Percentiles rank a stretch among this genome's conserved stretches.
phyloP scores from a whole-genome alignment of 257 asterid species.

The Solanum acaule region DNA sequence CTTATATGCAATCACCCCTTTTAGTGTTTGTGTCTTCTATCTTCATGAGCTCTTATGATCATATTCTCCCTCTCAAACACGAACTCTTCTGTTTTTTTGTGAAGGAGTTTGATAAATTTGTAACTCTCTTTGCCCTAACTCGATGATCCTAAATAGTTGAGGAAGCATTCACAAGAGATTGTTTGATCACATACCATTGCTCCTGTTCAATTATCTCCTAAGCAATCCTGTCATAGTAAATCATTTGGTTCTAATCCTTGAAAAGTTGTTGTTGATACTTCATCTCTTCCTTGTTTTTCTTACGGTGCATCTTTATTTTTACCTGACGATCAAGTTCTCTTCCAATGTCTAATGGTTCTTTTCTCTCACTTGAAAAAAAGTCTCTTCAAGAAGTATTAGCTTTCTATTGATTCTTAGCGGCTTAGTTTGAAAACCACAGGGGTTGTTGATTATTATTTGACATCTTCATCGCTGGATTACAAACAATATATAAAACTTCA shows the following conservation, averaged over 20 bases:
- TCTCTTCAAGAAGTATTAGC: constrained; percentile 46
- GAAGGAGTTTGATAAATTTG: no score
- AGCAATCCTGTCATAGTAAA: constrained; percentile 18
- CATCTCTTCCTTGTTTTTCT: no score
- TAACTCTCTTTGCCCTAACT: not conserved
- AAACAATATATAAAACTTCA: no score
- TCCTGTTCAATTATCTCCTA: not conserved
- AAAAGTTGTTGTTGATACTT: constrained; percentile 44
- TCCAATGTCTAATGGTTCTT: not conserved
- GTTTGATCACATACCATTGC: not conserved
- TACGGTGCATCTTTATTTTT: no score
- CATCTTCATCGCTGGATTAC: no score
- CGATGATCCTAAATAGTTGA: not conserved
- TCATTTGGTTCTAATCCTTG: constrained; percentile 27
- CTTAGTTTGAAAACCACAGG: no score
- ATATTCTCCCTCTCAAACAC: not conserved
- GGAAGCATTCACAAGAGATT: not conserved
- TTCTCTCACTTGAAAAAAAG: not conserved
- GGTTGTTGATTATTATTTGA: no score
- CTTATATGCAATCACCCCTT: not conserved
- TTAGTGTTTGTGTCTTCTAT: not conserved
- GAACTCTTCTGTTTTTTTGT: no score
- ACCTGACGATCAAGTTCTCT: not conserved
- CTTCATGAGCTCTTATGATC: not conserved
- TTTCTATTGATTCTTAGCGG: constrained; percentile 27